Evolutionary conservation across 2,329 filamentous ascomycete genomes (phyloP), one percentile per base, ranked within the genome.

Genomic region (Beauveria caledonica): DNA sequence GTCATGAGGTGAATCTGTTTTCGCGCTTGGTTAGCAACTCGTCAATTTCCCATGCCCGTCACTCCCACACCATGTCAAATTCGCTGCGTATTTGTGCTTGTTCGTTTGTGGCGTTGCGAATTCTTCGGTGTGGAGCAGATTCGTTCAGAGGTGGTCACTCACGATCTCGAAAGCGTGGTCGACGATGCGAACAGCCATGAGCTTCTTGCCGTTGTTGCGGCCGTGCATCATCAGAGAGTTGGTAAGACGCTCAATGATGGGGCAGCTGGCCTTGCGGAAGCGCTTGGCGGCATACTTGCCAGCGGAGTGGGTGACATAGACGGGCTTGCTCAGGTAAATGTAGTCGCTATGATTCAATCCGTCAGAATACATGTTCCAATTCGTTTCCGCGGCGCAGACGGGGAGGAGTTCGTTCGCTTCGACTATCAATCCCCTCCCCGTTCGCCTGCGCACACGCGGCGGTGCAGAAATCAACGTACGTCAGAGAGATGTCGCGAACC

Each of bases 151-250:
- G 15, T 3, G 58, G 55, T 48, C 67, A 89, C 90, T 79, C 88
- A 97, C 93, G 78, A 99, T 99, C 86, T 99, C 95, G 82, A 99
- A 99, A 73, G 93, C 81, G 86, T 99, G 94, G 71, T 92, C 92
- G 74, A 99, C 92, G 72, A 99, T 99, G 82, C 94, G 92, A 79
- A 97, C 93, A 77, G 94, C 95, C 92, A 96, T 97, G 77, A 97
- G 88, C 91, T 99, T 99, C 90, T 99, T 99, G 82, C 94, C 94
- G 90, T 97, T 99, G 90, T 99, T 99, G 83, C 94, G 94, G 81
- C 94, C 94, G 88, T 99, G 96, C 93, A 97, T 97, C 95, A 99
- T 99, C 78, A 99, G 88, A 64, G 94, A 97, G 90, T 99, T 99
- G 86, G 94, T 99, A 73, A 99, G 88, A 79, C 94, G 93, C 90